These are phyloP conservation scores for Aspergillus luchuensis DNA, from an alignment of 2,329 filamentous ascomycete genomes.

Conservation along the genomic window DNA sequence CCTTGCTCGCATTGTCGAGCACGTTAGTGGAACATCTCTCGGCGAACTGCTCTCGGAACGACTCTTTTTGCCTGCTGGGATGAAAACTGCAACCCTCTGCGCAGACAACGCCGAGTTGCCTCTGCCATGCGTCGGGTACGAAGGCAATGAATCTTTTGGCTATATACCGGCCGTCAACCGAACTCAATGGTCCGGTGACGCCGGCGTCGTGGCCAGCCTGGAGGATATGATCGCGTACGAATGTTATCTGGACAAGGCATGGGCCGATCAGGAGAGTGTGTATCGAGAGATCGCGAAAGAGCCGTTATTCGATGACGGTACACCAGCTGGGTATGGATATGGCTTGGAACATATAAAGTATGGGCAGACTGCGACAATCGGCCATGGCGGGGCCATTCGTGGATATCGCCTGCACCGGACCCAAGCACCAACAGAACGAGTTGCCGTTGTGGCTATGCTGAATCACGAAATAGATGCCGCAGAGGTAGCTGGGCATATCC, in stretches of 20 bases:
- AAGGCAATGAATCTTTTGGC: conserved; percentile 43
- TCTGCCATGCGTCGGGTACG: conserved; percentile 47
- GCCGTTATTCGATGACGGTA: conserved; percentile 39
- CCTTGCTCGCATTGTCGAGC: conserved; percentile 43
- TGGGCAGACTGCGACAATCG: conserved; percentile 31
- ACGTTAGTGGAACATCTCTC: conserved; percentile 39
- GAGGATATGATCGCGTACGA: conserved; percentile 53
- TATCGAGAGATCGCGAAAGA: conserved; percentile 35
- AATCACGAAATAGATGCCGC: conserved; percentile 42
- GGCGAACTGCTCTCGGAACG: conserved; percentile 40
- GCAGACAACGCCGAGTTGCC: conserved; percentile 43
- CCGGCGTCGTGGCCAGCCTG: conserved; percentile 48
- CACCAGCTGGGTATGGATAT: conserved; percentile 39
- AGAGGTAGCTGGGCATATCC: conserved; percentile 30
- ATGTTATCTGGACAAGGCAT: conserved; percentile 40
- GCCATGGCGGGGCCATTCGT: conserved; percentile 47
- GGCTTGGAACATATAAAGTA: conserved; percentile 36
- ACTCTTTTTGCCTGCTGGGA: conserved; percentile 45
- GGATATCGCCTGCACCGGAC: conserved; percentile 44
- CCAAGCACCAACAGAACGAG: conserved; percentile 36
- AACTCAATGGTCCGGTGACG: conserved; percentile 52
- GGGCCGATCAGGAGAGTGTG: conserved; percentile 34
- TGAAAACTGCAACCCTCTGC: conserved; percentile 45
- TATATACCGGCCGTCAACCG: conserved; percentile 42
- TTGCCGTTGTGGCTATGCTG: conserved; percentile 46